These are phyloP conservation scores for Puccinia triticina DNA, from an alignment of 1,284 basidiomycete species.

Conservation along the genomic window DNA sequence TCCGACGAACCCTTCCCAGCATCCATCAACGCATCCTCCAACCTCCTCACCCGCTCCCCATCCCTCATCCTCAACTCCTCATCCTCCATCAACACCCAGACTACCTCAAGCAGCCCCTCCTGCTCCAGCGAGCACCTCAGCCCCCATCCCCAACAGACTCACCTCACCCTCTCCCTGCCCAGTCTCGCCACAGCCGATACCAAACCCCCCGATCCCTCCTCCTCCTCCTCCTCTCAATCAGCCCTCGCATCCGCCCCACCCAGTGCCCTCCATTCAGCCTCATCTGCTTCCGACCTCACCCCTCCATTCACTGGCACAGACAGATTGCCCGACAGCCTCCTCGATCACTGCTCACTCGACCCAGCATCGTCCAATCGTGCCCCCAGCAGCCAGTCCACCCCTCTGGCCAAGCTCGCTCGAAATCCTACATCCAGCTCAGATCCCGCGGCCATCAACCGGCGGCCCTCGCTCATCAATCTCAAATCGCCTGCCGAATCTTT, in stretches of 20 bases:
- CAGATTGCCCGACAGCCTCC: not conserved
- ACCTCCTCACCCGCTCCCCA: conserved; percentile 15
- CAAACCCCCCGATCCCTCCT: conserved; percentile 54
- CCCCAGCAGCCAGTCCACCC: not conserved
- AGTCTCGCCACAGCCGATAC: conserved; percentile 54
- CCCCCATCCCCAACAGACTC: not conserved
- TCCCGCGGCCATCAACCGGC: not conserved
- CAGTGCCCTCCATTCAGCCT: not conserved
- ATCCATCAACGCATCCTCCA: not conserved
- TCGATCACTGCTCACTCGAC: not conserved
- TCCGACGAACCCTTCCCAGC: not conserved
- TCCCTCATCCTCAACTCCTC: conserved; percentile 27
- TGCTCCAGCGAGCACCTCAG: not conserved
- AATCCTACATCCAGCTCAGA: conserved; percentile 5
- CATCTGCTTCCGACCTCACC: not conserved
- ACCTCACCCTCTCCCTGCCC: not conserved
- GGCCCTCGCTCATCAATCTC: conserved; percentile 23
- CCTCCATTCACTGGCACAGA: not conserved
- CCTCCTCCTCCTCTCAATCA: conserved; percentile 30
- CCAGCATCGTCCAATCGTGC: not conserved
- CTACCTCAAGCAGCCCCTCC: conserved; percentile 1
- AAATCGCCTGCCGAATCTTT: conserved; percentile 25
- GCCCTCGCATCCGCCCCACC: conserved; percentile 39
- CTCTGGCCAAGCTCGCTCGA: conserved; percentile 14
- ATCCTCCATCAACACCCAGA: conserved; percentile 23